Evolutionary conservation across 2,329 filamentous ascomycete species (phyloP).

Genomic region (Pestalotiopsis sp.): DNA sequence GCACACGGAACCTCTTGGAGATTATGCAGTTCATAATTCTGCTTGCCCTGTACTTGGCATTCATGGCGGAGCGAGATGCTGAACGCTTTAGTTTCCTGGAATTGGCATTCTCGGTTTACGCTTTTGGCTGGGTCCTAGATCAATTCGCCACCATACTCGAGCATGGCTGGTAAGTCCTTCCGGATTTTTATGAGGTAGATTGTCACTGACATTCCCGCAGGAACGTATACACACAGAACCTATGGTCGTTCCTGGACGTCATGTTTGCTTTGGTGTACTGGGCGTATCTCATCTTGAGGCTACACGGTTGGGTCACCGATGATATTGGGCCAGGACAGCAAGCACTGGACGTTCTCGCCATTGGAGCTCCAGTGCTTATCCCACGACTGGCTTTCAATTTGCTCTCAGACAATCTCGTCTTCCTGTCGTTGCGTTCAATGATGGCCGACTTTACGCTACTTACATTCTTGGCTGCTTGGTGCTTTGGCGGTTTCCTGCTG

Average conservation of each 20-base stretch:
- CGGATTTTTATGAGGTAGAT: neutral
- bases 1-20: slow-evolving; percentile 75
- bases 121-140: slow-evolving; percentile 77
- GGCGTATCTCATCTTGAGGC: slow-evolving; percentile 66
- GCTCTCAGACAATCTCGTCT: slow-evolving; percentile 81
- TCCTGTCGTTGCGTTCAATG: slow-evolving; percentile 80
- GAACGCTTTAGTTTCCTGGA: slow-evolving; percentile 58
- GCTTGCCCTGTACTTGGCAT: slow-evolving; percentile 66
- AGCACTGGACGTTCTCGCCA: slow-evolving; percentile 75
- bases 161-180: slow-evolving; percentile 59
- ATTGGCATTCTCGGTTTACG: slow-evolving; percentile 69
- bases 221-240: slow-evolving; percentile 83
- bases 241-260: slow-evolving; percentile 86
- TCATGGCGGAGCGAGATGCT: slow-evolving; percentile 70
- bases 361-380: slow-evolving; percentile 75
- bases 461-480: slow-evolving; percentile 76
- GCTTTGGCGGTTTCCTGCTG: slow-evolving; percentile 78
- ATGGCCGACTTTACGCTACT: slow-evolving; percentile 82
- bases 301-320: slow-evolving; percentile 59
- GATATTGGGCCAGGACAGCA: slow-evolving; percentile 56
- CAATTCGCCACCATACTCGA: slow-evolving; percentile 76
- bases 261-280: slow-evolving; percentile 73
- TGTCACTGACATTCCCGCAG: slow-evolving; percentile 29
- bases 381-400: slow-evolving; percentile 81
- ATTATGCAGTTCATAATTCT: slow-evolving; percentile 71